Evolutionary conservation across 768 basidiomycete species (phyloP).

Genomic region (Mrakia hoshinonis): DNA sequence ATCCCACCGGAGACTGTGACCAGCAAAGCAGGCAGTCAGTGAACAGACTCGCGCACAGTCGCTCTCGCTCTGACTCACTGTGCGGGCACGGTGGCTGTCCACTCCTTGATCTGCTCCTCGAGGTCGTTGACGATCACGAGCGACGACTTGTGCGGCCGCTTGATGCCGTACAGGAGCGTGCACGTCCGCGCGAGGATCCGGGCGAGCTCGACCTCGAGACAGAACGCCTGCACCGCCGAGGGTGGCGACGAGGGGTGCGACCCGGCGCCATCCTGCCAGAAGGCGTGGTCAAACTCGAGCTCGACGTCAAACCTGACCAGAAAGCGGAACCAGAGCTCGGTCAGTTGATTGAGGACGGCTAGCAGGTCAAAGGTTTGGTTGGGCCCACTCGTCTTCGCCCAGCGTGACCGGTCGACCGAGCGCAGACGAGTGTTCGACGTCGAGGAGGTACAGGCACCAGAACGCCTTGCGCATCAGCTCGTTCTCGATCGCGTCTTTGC

Average conservation of each 20-base stretch:
- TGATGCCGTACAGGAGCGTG: constrained; percentile 3
- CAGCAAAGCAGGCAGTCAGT: background rate
- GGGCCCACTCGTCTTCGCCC: constrained; percentile 15
- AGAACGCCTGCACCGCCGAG: constrained; percentile 12
- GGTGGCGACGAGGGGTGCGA: background rate
- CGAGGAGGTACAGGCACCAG: constrained; percentile 11
- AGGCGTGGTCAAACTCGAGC: constrained; percentile 17
- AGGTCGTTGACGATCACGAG: background rate
- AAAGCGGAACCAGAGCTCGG: no score
- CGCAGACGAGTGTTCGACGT: constrained; percentile 5
- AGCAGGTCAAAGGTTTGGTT: no score
- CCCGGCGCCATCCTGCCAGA: background rate
- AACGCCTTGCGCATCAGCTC: constrained; percentile 18
- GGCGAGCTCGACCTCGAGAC: constrained; percentile 6
- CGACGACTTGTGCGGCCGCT: background rate
- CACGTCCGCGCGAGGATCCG: constrained; percentile 18
- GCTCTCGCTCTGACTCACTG: no score
- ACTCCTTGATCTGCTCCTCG: no score
- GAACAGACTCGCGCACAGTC: no score
- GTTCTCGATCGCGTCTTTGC: constrained; percentile 19
- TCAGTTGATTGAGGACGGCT: background rate
- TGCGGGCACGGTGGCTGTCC: no score
- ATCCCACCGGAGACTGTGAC: constrained; percentile 13
- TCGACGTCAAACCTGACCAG: constrained; percentile 24
- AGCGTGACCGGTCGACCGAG: constrained; percentile 17